A percentile compares a stretch with the other conserved stretches of the same genome.
phyloP scores from a whole-genome alignment of 805 yeast genomes.

The Hanseniaspora singularis region DNA sequence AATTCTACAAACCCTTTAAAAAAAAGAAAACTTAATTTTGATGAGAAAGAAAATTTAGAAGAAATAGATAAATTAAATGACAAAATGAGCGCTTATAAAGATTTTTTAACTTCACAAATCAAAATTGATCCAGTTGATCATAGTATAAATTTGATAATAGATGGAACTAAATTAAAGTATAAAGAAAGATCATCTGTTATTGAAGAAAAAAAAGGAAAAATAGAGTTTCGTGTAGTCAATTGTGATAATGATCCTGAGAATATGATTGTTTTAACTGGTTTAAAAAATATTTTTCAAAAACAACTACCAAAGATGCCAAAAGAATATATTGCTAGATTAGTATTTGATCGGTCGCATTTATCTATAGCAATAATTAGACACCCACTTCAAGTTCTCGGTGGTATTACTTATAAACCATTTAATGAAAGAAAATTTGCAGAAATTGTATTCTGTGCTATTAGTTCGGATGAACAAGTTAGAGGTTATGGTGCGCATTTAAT shows the following conservation, averaged over 20 bases:
- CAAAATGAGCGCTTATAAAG: slow-evolving; percentile 22
- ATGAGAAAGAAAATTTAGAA: not conserved
- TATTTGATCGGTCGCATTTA: slow-evolving; percentile 85
- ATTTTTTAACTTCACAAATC: slow-evolving; percentile 19
- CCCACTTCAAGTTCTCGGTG: slow-evolving; percentile 93
- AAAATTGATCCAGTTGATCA: slow-evolving; percentile 30
- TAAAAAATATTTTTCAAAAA: slow-evolving; percentile 90
- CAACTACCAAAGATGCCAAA: slow-evolving; percentile 98
- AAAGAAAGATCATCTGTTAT: slow-evolving; percentile 88
- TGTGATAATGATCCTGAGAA: slow-evolving; percentile 82
- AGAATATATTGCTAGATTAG: slow-evolving; percentile 87
- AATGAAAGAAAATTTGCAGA: slow-evolving; percentile 87
- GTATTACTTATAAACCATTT: slow-evolving; percentile 92
- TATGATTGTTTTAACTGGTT: slow-evolving; percentile 83
- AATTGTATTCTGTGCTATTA: slow-evolving; percentile 95
- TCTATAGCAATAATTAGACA: slow-evolving; percentile 93
- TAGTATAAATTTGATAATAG: slow-evolving; percentile 37
- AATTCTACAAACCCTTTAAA: slow-evolving; percentile 6
- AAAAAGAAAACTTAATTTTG: slow-evolving; percentile 5
- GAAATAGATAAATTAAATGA: slow-evolving; percentile 19
- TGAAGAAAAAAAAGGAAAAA: slow-evolving; percentile 85
- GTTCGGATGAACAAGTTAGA: slow-evolving; percentile 92
- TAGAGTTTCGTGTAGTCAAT: slow-evolving; percentile 91
- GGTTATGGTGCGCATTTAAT: slow-evolving; percentile 98
- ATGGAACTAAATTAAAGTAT: slow-evolving; percentile 69